Percentiles rank a stretch among this genome's conserved stretches.
Conservation (phyloP, 2,329 filamentous ascomycete genomes). For the Aureobasidium sp. region DNA sequence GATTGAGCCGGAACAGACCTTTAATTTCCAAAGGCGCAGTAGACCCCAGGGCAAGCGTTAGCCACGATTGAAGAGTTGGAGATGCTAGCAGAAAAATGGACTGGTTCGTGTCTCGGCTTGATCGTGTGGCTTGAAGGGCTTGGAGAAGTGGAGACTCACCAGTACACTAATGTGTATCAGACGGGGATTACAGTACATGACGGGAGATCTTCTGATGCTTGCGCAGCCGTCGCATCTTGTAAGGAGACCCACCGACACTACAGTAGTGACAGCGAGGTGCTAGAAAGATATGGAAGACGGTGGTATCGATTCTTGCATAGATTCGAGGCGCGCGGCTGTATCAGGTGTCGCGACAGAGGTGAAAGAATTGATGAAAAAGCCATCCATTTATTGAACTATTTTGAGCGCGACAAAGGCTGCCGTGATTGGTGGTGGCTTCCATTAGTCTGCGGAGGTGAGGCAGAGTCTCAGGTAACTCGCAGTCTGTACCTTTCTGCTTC, state of each 20-base stretch:
- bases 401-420: constrained; percentile 2
- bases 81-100: background rate
- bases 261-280: background rate
- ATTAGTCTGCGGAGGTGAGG: constrained; percentile 5
- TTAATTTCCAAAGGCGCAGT: constrained; percentile 7
- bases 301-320: too few relatives aligned
- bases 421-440: constrained; percentile 11
- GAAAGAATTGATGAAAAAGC: background rate
- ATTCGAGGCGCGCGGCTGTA: constrained; percentile 1
- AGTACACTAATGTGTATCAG: constrained; percentile 13
- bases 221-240: constrained; percentile 3
- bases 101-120: constrained; percentile 12
- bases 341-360: background rate
- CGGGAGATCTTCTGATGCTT: constrained; percentile 14
- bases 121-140: constrained; percentile 11
- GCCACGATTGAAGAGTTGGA: background rate
- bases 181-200: constrained; percentile 4
- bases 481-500: background rate
- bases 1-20: constrained; percentile 2
- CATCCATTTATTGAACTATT: background rate
- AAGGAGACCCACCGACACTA: background rate
- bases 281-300: too few relatives aligned
- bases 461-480: constrained; percentile 5
- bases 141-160: constrained; percentile 8
- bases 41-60: constrained; percentile 8